Base-by-base conservation (phyloP, 78 protist species). In the Dictyostelium brefeldianum region DNA sequence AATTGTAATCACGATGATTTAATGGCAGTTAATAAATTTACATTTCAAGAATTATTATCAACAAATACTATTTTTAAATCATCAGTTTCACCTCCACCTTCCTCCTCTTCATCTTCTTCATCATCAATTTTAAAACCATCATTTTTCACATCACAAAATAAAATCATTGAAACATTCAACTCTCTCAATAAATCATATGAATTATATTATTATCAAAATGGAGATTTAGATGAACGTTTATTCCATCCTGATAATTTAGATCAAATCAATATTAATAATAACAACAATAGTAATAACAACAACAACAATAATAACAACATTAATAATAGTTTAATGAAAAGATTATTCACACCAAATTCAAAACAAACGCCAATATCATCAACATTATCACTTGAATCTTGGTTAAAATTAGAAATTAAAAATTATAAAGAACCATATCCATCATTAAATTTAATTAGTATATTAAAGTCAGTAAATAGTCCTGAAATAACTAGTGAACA, bases 221-320 rank as follows among this genome's bases (percentile, higher is more conserved):
- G 95, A n/a, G 95, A 91, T 36, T 53, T 91, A 6, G 95, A 91
- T 56, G 89, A 91, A 41, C 53, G 95, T 59, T 27, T 67, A 50
- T 90, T 90, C 46, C 11, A 79, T 25, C 57, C 69, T 10, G 22
- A 62, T 51, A 79, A 79, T 14, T 36, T 74, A 12, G 95, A 78
- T 41, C n/a, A 18, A 9, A 59, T 9, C 11, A 43, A 18, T 36
- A 73, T 36, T 18, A 73, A 31, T 51, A 18, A 3, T 18, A 47
- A 43, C 62, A 51, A 53, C 31, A 51, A 27, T 51, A 25, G 51
- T 51, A 10, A 15, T 51, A 77, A 51, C 62, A 29, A 29, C 48
- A 51, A 51, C 4, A 27, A 20, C 25, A 29, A 51, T 51, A 29
- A 51, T 77, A 51, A 53, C 53, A 29, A 77, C 14, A 78, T 47